Conservation (phyloP, 345 rosid genomes). For the Lagerstroemia speciosa region DNA sequence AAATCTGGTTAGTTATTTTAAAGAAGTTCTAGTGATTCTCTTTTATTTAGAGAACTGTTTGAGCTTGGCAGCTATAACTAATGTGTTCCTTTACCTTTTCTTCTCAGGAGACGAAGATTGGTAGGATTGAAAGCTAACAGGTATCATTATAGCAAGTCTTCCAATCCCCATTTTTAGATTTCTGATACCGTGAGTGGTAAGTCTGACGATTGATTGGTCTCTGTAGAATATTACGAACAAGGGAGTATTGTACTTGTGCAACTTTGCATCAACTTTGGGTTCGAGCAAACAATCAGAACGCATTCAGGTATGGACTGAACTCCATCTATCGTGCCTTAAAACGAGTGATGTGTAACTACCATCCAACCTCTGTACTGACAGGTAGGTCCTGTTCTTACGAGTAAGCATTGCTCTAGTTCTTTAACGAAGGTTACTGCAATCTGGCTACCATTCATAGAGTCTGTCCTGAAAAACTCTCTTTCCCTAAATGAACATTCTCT, state of each 20-base stretch:
- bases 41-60: neutral
- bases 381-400: neutral
- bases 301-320: conserved; percentile 6
- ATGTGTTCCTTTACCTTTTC: neutral
- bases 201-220: neutral
- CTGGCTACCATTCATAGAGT: neutral
- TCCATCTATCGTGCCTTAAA: neutral
- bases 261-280: conserved; percentile 7
- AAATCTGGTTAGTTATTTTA: conserved; percentile 47
- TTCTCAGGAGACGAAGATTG: conserved; percentile 8
- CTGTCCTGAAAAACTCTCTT: neutral
- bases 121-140: conserved; percentile 16
- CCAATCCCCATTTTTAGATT: neutral
- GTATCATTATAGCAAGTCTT: conserved; percentile 1
- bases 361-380: neutral
- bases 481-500: neutral
- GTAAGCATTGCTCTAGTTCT: neutral
- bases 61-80: neutral
- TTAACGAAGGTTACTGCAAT: neutral
- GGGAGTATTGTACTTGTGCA: conserved; percentile 10
- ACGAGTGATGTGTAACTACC: neutral
- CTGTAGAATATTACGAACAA: neutral
- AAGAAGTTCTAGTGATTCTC: neutral
- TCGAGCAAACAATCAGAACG: neutral
- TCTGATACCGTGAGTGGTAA: neutral